Evolutionary conservation across 2,329 filamentous ascomycete species (phyloP).

Genomic region (Lecanoromycetidae sp.): DNA sequence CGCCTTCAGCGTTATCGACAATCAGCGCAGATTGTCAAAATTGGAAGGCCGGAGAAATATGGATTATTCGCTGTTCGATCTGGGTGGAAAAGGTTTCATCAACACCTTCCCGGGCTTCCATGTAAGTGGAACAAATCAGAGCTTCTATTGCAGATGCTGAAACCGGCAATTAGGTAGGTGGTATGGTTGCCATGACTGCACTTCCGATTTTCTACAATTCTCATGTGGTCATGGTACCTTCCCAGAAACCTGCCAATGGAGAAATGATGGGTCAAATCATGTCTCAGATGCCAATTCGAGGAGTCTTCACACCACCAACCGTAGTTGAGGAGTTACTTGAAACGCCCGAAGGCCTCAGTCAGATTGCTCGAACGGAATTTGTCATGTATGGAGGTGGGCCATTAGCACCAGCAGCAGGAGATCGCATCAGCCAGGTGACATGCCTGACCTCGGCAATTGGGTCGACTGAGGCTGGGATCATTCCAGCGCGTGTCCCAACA

Average conservation of each 20-base stretch:
- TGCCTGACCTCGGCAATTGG: constrained; percentile 12
- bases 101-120: constrained; percentile 14
- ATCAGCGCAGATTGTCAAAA: constrained; percentile 11
- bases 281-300: constrained; percentile 1
- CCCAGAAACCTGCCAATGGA: constrained; percentile 10
- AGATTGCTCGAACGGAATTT: constrained; percentile 7
- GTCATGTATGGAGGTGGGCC: constrained; percentile 15
- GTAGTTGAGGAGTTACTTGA: constrained; percentile 12
- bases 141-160: no score
- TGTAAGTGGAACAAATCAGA: background rate
- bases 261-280: constrained; percentile 4
- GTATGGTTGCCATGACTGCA: constrained; percentile 4
- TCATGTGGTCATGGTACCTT: constrained; percentile 11
- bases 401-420: constrained; percentile 3
- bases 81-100: constrained; percentile 7
- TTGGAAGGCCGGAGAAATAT: constrained; percentile 10
- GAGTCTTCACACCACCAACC: constrained; percentile 9
- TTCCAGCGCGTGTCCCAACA: constrained; percentile 2
- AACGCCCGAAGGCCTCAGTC: constrained; percentile 8
- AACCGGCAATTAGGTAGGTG: constrained; percentile 13
- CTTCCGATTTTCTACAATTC: constrained; percentile 12
- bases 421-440: constrained; percentile 8
- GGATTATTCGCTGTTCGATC: constrained; percentile 7
- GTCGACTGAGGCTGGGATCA: constrained; percentile 8
- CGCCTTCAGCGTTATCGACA: constrained; percentile 10